Conservation (phyloP, 2,329 filamentous ascomycete genomes). For the Hypoxylon sp. region DNA sequence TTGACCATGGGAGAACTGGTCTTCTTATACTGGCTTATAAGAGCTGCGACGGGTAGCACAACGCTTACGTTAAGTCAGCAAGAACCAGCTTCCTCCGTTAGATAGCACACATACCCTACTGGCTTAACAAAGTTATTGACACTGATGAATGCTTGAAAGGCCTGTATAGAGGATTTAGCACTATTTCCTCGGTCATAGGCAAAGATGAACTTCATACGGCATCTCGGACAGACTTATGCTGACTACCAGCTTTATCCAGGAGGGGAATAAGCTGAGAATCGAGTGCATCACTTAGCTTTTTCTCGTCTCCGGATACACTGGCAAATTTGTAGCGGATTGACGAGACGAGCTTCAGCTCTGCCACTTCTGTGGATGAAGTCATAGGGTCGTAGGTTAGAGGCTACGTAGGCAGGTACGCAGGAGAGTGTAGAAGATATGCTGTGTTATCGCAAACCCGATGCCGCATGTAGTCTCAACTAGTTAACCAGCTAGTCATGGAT, state of each 20-base stretch:
- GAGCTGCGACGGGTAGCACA: conserved; percentile 84
- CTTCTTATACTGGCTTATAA: conserved; percentile 92
- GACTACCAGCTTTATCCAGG: conserved; percentile 87
- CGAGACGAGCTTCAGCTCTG: conserved; percentile 54
- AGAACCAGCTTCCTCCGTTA: conserved; percentile 2
- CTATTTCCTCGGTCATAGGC: neutral
- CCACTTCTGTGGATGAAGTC: conserved; percentile 51
- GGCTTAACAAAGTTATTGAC: conserved; percentile 69
- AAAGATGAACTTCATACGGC: conserved; percentile 47
- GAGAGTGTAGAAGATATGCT: neutral
- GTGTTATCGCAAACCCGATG: conserved; percentile 3
- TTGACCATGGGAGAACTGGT: conserved; percentile 80
- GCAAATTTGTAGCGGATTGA: conserved; percentile 55
- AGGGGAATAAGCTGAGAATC: conserved; percentile 85
- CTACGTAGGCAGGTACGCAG: neutral
- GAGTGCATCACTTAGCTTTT: conserved; percentile 83
- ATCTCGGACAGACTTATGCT: conserved; percentile 81
- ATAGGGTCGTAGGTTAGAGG: conserved; percentile 9
- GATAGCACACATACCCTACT: conserved; percentile 59
- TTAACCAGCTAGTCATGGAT: neutral
- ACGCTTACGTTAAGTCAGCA: conserved; percentile 62
- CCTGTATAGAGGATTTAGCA: conserved; percentile 55
- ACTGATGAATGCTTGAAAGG: conserved; percentile 66
- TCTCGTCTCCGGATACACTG: conserved; percentile 78
- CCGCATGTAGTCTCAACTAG: conserved; percentile 1